A percentile compares a stretch with the other conserved stretches of the same genome.
These are phyloP conservation scores for Scutellaria barbata DNA, from an alignment of 257 asterid species.

Conservation along the genomic window DNA sequence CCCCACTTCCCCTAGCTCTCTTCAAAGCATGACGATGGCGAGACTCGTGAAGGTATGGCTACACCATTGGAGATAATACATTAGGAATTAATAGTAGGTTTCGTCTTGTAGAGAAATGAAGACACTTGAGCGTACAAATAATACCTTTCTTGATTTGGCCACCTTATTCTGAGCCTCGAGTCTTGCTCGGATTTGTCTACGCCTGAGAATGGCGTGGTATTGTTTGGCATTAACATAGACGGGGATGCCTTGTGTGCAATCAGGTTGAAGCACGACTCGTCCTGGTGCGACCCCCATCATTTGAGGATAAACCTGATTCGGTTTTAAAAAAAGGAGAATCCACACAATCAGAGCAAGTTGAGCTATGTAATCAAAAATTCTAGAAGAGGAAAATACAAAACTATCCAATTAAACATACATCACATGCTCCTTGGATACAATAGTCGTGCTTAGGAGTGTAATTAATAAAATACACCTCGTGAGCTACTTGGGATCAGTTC, in stretches of 20 bases:
- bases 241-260: conserved; percentile 58
- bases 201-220: conserved; percentile 74
- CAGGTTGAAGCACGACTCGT: conserved; percentile 64
- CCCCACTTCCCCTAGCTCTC: conserved; percentile 73
- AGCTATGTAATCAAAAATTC: not conserved
- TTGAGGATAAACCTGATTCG: conserved; percentile 63
- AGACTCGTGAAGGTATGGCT: conserved; percentile 78
- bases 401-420: not conserved
- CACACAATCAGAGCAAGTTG: conserved; percentile 6
- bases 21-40: conserved; percentile 70
- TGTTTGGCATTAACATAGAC: conserved; percentile 80
- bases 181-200: conserved; percentile 75
- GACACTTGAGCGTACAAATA: not conserved
- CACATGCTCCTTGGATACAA: not conserved
- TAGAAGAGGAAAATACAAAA: not conserved
- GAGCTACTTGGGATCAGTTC: no score
- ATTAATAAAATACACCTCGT: no score
- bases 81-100: not conserved
- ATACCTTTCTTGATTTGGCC: conserved; percentile 64
- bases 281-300: conserved; percentile 54
- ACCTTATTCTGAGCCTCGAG: conserved; percentile 68
- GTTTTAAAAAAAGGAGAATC: not conserved
- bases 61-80: conserved; percentile 14
- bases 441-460: not conserved
- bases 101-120: conserved; percentile 5